Evolutionary conservation across 805 yeast genomes (phyloP).

Genomic region (Wickerhamomyces alni): DNA sequence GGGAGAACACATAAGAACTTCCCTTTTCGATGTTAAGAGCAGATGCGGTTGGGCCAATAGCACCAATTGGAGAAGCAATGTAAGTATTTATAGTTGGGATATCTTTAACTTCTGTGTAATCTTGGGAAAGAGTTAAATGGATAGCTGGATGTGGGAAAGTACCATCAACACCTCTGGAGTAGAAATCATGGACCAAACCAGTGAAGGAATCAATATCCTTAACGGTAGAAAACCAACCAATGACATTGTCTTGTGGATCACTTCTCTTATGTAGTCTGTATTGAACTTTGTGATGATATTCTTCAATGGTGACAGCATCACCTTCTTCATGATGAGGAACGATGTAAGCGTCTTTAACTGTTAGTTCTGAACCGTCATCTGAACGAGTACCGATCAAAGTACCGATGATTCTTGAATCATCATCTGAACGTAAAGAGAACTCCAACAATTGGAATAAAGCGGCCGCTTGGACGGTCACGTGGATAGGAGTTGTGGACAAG

Average conservation of each 20-base stretch:
- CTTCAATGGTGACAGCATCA: constrained; percentile 72
- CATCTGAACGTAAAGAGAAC: constrained; percentile 53
- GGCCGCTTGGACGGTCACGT: constrained; percentile 55
- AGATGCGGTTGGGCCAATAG: constrained; percentile 32
- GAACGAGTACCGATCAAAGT: constrained; percentile 76
- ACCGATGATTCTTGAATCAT: constrained; percentile 66
- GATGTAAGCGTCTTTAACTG: constrained; percentile 68
- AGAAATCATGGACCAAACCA: constrained; percentile 76
- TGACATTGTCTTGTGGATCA: constrained; percentile 68
- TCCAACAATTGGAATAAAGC: constrained; percentile 76
- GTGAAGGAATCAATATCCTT: constrained; percentile 62
- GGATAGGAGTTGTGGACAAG: constrained; percentile 35
- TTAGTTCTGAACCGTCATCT: constrained; percentile 75
- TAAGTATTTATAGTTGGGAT: constrained; percentile 61
- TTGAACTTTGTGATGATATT: constrained; percentile 65
- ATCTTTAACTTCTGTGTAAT: constrained; percentile 28
- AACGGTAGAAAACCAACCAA: constrained; percentile 79
- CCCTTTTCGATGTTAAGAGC: constrained; percentile 34
- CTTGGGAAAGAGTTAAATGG: constrained; percentile 63
- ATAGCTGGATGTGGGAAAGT: constrained; percentile 74
- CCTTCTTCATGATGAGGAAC: constrained; percentile 76
- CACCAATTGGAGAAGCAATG: constrained; percentile 72
- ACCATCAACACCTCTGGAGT: constrained; percentile 61
- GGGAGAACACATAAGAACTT: constrained; percentile 59
- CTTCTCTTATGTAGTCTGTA: constrained; percentile 69